Evolutionary conservation across 2,329 filamentous ascomycete genomes (phyloP).

Genomic region (Penicillium brevicompactum): DNA sequence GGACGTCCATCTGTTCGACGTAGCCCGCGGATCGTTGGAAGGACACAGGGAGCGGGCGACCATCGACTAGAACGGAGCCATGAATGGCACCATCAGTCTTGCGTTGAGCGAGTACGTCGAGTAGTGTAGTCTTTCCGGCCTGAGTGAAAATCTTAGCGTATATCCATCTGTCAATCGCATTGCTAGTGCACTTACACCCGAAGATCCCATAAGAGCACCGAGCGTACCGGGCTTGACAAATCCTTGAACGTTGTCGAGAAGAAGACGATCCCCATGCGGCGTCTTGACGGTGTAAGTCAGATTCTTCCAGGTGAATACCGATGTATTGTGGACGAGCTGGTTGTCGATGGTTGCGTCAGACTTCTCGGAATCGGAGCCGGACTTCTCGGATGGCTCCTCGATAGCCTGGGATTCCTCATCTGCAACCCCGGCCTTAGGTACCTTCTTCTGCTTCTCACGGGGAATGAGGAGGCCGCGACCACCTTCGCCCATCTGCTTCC

Average conservation of each 20-base stretch:
- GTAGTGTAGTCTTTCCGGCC: neutral
- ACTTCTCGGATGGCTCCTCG: neutral
- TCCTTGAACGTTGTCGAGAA: no score
- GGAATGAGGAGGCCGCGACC: neutral
- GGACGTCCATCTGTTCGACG: neutral
- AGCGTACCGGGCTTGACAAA: no score
- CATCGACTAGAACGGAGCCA: neutral
- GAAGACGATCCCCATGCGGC: no score
- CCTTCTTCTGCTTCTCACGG: neutral
- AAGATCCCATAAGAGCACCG: no score
- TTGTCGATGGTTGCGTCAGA: neutral
- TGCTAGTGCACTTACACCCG: no score
- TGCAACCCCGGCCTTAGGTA: slow-evolving; percentile 7
- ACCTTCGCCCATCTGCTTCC: neutral
- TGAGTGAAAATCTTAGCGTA: no score
- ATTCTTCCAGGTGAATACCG: neutral
- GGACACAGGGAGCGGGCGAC: neutral
- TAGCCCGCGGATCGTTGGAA: neutral
- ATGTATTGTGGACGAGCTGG: slow-evolving; percentile 59
- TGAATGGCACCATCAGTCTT: neutral
- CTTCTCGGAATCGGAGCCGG: neutral
- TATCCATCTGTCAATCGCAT: no score
- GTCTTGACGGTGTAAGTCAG: no score
- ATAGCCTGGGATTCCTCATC: neutral
- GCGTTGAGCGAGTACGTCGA: neutral